Evolutionary conservation across 202 grass and related monocot genomes (phyloP), one percentile per base, ranked within the genome.

Genomic region (Eragrostis tef): DNA sequence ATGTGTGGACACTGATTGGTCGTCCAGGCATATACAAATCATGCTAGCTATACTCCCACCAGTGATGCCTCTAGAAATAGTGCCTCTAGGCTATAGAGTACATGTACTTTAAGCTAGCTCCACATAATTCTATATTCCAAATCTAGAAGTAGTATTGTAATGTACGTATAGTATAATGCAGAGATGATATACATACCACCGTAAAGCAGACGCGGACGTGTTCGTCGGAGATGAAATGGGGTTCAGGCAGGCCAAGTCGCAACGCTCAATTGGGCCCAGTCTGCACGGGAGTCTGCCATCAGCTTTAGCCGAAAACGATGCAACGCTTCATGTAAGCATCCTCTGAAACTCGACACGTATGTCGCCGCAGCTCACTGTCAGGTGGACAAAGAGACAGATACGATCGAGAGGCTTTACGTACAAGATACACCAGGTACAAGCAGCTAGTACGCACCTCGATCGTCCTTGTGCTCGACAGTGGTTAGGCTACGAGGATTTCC

Each of bases 341-440:
- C 56, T 73, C 78, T 73, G 51, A 45, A 62, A 64, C 43, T 70
- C 79, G 68, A 86, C 88, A 83, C 84, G 87, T 85, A 81, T 48
- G 59, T 26, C 43, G 45, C 66, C 70, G 52, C 57, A 79, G 56
- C 6, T 67, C 5, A 59, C 45, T 73, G 57, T 24, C 11, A 58
- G 41, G 11, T 57, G 15, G 42, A 17, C 71, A 43, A 64, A 52
- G 58, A 44, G 56, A 54, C 16, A 39, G 15, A 22, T 22, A 44
- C n/a, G 53, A 63, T 52, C 29, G 25, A 77, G 60, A 71, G 51
- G 88, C 84, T 86, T 90, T 80, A 90, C 88, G 88, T 86, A 83
- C 53, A 87, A 79, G 75, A 86, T 83, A 90, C 88, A 83, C 84
- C 43, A 90, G 22, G 42, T 11, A 65, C 60, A 79, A 27, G 14